Base-by-base conservation (phyloP, 1,284 basidiomycete genomes). In the Microbotryum violaceum region DNA sequence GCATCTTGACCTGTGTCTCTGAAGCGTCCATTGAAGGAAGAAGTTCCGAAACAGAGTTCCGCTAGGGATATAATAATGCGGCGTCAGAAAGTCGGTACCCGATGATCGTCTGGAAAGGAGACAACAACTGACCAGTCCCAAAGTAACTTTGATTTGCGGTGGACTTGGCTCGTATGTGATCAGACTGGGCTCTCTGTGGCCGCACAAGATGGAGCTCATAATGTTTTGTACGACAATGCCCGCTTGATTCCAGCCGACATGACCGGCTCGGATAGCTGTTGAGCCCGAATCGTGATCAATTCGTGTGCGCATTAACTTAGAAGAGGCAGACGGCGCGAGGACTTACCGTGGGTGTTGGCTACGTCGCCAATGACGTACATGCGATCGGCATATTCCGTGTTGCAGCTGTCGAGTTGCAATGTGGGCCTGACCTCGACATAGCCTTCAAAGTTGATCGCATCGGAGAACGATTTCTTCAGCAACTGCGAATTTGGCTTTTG, bases 401-500 rank as follows among this genome's bases (percentile, higher is more conserved):
- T 18, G 60, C 65, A 14, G 62, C 58, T 42, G 44, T 62, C 63
- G 47, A 72, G 46, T 49, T 71, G 70, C 21, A 71, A 59, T 5
- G 68, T 67, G 20, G 61, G 53, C 1, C 60, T 62, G 23, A 72
- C 65, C 45, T 68, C 66, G 56, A 82, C 79, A 68, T 82, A 83
- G 0, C 77, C 77, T 14, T 65, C 49, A 49, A 74, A 71, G 56
- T 82, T 78, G 50, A 88, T 78, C 2, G 80, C 79, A 3, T 76
- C 70, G 0, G 82, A 78, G 57, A 83, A 78, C 68, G 85, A 77
- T 0, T 73, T 70, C 31, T 60, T 75, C 29, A 90, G 75, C 47
- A 89, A 72, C 1, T 74, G 77, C 0, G 85, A 85, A 72, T 89
- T 88, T 21, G 87, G 86, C 45, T 76, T 79, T 74, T 88, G 87